phyloP scores from a whole-genome alignment of 352 stramenopile genomes.

The Peronospora belbahrii region DNA sequence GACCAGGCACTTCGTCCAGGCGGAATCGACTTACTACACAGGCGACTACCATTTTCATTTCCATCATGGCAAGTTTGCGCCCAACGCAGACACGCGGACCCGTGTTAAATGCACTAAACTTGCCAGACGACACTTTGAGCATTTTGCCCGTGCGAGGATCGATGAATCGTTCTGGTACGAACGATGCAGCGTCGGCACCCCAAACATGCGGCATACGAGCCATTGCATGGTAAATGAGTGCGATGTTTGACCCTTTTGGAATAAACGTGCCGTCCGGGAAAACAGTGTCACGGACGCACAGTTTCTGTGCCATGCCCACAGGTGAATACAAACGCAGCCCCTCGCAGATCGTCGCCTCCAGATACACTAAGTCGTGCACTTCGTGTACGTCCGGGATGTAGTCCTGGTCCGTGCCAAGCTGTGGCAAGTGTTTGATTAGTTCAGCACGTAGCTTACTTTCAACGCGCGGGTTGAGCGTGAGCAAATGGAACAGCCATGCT shows the following conservation, averaged over 20 bases:
- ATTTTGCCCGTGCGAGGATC: slow-evolving; percentile 24
- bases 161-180: slow-evolving; percentile 37
- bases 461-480: slow-evolving; percentile 36
- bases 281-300: slow-evolving; percentile 28
- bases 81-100: slow-evolving; percentile 28
- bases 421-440: slow-evolving; percentile 18
- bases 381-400: slow-evolving; percentile 27
- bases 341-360: slow-evolving; percentile 37
- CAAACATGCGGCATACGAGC: slow-evolving; percentile 32
- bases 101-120: slow-evolving; percentile 32
- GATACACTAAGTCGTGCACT: slow-evolving; percentile 19
- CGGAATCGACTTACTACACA: slow-evolving; percentile 45
- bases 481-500: slow-evolving; percentile 33
- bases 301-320: slow-evolving; percentile 30
- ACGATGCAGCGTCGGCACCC: slow-evolving; percentile 30
- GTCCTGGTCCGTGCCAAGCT: slow-evolving; percentile 12
- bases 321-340: slow-evolving; percentile 35
- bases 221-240: slow-evolving; percentile 32
- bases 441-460: slow-evolving; percentile 26
- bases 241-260: slow-evolving; percentile 27
- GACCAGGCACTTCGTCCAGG: slow-evolving; percentile 27
- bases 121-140: slow-evolving; percentile 21
- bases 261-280: slow-evolving; percentile 45
- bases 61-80: slow-evolving; percentile 55
- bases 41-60: slow-evolving; percentile 65